Evolutionary conservation across 1,284 basidiomycete genomes (phyloP).

Genomic region (Moesziomyces antarcticus): DNA sequence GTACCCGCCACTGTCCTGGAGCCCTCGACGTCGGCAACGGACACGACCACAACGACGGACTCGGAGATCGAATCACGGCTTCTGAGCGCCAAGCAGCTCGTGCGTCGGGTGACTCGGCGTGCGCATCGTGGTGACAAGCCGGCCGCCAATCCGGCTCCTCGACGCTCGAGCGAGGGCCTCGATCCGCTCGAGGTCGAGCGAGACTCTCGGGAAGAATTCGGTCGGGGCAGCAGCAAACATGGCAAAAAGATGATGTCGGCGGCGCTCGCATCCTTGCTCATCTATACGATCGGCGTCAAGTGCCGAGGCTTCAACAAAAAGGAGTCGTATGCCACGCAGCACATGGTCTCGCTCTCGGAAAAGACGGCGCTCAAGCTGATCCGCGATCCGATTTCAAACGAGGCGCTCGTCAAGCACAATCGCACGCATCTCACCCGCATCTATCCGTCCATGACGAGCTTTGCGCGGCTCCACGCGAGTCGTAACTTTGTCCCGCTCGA

Average conservation of each 20-base stretch:
- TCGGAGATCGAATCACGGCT: slow-evolving; percentile 48
- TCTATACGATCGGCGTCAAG: slow-evolving; percentile 96
- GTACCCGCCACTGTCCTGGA: slow-evolving; percentile 23
- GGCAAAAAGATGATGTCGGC: slow-evolving; percentile 74
- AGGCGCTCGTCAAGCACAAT: slow-evolving; percentile 88
- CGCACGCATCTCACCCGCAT: slow-evolving; percentile 85
- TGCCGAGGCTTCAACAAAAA: slow-evolving; percentile 92
- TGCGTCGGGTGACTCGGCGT: slow-evolving; percentile 41
- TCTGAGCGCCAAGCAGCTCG: slow-evolving; percentile 46
- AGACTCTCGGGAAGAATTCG: background rate
- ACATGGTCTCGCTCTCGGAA: slow-evolving; percentile 94
- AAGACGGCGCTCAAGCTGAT: slow-evolving; percentile 67
- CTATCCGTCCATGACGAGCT: slow-evolving; percentile 84
- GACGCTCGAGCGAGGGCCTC: slow-evolving; percentile 9
- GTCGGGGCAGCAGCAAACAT: slow-evolving; percentile 14
- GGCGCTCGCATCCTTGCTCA: slow-evolving; percentile 79
- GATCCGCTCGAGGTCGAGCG: slow-evolving; percentile 4
- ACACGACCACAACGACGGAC: slow-evolving; percentile 38
- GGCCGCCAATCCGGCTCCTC: background rate
- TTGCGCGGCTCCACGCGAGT: slow-evolving; percentile 58
- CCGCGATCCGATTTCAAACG: slow-evolving; percentile 36
- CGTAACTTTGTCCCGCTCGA: slow-evolving; percentile 89
- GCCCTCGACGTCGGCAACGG: slow-evolving; percentile 27
- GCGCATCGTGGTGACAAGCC: slow-evolving; percentile 5
- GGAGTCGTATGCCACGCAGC: slow-evolving; percentile 84